These are phyloP conservation scores for Zea mays DNA, from an alignment of 176 grass and related monocot species.

Conservation along the genomic window DNA sequence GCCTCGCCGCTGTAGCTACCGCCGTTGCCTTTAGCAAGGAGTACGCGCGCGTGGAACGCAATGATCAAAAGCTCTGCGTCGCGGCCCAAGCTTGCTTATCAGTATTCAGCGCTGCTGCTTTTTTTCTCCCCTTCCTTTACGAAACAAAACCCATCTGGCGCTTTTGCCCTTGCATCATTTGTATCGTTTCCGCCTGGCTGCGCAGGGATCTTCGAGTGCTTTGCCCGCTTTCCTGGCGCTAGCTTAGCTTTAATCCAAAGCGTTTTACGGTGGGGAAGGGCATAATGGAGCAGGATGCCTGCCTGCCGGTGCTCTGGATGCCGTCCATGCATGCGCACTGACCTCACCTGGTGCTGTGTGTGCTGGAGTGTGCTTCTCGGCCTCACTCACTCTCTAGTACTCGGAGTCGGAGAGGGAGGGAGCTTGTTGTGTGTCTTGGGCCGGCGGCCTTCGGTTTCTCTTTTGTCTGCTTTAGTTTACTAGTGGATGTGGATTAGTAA, in stretches of 20 bases:
- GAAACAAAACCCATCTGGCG: background rate
- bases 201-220: conserved; percentile 21
- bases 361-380: background rate
- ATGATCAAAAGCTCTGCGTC: conserved; percentile 1
- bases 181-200: conserved; percentile 28
- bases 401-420: background rate
- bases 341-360: background rate
- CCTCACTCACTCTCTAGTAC: too few relatives aligned
- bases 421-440: conserved; percentile 5
- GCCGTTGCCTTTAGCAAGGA: background rate
- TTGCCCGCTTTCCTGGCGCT: conserved; percentile 36
- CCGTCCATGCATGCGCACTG: background rate
- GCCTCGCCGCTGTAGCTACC: background rate
- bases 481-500: background rate
- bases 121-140: background rate
- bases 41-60: background rate
- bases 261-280: background rate
- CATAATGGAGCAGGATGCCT: background rate
- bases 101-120: conserved; percentile 8
- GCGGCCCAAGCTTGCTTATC: background rate
- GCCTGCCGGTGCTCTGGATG: background rate
- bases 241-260: conserved; percentile 47
- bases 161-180: conserved; percentile 22
- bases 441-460: conserved; percentile 34
- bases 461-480: conserved; percentile 35